phyloP scores from a whole-genome alignment of 768 basidiomycete species.

The Heimioporus sp. region DNA sequence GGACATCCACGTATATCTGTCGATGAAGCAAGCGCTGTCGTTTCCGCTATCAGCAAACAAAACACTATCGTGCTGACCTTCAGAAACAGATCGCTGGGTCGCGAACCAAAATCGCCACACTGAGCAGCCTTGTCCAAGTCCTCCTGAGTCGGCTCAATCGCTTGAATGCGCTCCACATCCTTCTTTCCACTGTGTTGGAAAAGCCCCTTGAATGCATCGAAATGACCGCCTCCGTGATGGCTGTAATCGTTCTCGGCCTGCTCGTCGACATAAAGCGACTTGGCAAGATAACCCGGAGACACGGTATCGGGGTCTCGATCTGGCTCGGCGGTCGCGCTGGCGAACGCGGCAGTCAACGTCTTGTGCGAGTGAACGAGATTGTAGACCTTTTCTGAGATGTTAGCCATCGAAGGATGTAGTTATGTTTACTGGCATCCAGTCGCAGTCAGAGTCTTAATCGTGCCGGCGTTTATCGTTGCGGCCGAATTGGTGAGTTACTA shows the following conservation, averaged over 20 bases:
- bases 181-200: slow-evolving; percentile 17
- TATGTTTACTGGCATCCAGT: no score
- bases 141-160: slow-evolving; percentile 31
- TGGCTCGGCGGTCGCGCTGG: slow-evolving; percentile 31
- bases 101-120: slow-evolving; percentile 51
- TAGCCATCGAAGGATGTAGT: slow-evolving; percentile 11
- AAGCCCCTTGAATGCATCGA: slow-evolving; percentile 17
- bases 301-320: slow-evolving; percentile 14
- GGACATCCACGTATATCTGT: slow-evolving; percentile 62
- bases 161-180: slow-evolving; percentile 18
- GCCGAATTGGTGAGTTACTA: no score
- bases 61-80: slow-evolving; percentile 39
- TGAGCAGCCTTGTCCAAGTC: slow-evolving; percentile 46
- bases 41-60: background rate
- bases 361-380: slow-evolving; percentile 30
- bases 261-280: slow-evolving; percentile 36
- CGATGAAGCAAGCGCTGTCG: background rate
- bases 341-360: slow-evolving; percentile 44
- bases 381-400: slow-evolving; percentile 30
- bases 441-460: no score
- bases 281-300: slow-evolving; percentile 36
- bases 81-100: slow-evolving; percentile 59
- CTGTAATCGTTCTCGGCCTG: slow-evolving; percentile 27
- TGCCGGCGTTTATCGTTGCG: no score
- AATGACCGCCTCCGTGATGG: slow-evolving; percentile 12